These are phyloP conservation scores for Aspergillus cejpii DNA, from an alignment of 2,329 filamentous ascomycete genomes.

Conservation along the genomic window DNA sequence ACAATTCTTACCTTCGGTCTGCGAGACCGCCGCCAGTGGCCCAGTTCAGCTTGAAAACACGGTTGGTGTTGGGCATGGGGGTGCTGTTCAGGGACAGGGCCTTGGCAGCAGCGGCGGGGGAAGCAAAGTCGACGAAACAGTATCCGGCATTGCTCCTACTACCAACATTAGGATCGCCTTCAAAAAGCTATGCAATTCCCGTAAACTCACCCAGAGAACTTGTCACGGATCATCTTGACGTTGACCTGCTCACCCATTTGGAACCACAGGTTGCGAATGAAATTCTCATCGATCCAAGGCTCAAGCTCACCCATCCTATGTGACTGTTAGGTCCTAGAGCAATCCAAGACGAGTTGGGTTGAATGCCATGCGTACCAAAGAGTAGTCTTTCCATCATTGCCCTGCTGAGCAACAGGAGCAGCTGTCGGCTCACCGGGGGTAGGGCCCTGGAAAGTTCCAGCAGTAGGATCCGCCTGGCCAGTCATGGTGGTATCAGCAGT, in stretches of 20 bases:
- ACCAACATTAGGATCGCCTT: constrained; percentile 38
- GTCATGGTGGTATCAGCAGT: constrained; percentile 50
- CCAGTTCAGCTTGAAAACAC: constrained; percentile 99
- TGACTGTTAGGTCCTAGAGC: constrained; percentile 2
- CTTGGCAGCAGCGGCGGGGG: constrained; percentile 78
- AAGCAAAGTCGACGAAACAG: constrained; percentile 92
- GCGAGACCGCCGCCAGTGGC: constrained; percentile 92
- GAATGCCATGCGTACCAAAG: constrained; percentile 43
- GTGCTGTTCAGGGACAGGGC: constrained; percentile 84
- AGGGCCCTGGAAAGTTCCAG: constrained; percentile 46
- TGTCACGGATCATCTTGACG: constrained; percentile 99
- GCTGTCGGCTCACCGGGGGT: constrained; percentile 38
- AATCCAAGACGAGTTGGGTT: constrained; percentile 5
- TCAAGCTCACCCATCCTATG: constrained; percentile 97
- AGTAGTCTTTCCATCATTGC: constrained; percentile 51
- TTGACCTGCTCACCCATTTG: constrained; percentile 91
- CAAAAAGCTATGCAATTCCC: constrained; percentile 6
- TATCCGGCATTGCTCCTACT: constrained; percentile 84
- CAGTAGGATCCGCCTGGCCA: constrained; percentile 52
- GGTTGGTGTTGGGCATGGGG: constrained; percentile 84
- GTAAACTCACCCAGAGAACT: constrained; percentile 79
- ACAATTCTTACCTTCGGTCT: constrained; percentile 66
- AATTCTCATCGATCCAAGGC: constrained; percentile 98
- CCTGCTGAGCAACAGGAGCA: constrained; percentile 44
- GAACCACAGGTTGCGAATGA: constrained; percentile 92